Percentiles rank a stretch among this genome's conserved stretches.
Evolutionary conservation across 2,329 filamentous ascomycete species (phyloP).

Genomic region (Penicillium sp.): DNA sequence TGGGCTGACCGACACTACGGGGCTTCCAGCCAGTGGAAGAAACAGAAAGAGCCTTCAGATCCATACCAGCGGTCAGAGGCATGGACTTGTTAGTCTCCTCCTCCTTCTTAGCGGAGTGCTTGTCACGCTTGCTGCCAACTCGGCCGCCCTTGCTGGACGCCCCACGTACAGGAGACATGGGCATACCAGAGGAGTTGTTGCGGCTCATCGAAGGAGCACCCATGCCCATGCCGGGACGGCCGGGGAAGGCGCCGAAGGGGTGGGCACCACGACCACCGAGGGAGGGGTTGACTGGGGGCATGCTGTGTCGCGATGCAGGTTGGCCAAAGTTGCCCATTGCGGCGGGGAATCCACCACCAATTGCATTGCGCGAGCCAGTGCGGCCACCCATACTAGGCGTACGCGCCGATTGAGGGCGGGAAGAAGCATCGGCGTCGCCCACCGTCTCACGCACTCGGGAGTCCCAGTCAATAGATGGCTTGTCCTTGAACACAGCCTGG

Average conservation of each 20-base stretch:
- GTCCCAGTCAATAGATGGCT: constrained; percentile 90
- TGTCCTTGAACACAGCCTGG: constrained; percentile 91
- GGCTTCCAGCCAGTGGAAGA: constrained; percentile 86
- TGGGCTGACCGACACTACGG: constrained; percentile 55
- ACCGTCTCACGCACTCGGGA: constrained; percentile 77
- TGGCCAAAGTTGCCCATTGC: constrained; percentile 70
- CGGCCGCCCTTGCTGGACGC: constrained; percentile 41
- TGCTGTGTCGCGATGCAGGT: constrained; percentile 46
- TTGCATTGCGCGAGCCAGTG: constrained; percentile 43
- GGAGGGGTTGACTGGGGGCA: constrained; percentile 72
- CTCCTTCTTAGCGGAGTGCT: constrained; percentile 51
- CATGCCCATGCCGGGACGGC: constrained; percentile 58
- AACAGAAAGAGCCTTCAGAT: constrained; percentile 70
- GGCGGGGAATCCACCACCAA: constrained; percentile 37
- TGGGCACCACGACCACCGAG: constrained; percentile 33
- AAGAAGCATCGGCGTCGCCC: constrained; percentile 63
- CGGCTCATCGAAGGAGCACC: constrained; percentile 59
- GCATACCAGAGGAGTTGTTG: constrained; percentile 54
- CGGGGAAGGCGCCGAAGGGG: constrained; percentile 54
- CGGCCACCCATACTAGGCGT: constrained; percentile 48
- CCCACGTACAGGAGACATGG: constrained; percentile 63
- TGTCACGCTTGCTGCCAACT: constrained; percentile 32
- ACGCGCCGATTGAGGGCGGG: constrained; percentile 52
- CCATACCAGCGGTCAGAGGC: constrained; percentile 79
- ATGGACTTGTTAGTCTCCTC: constrained; percentile 74